These are phyloP conservation scores for Sugiyamaella neomexicana DNA, from an alignment of 1,139 yeast species.

Conservation along the genomic window DNA sequence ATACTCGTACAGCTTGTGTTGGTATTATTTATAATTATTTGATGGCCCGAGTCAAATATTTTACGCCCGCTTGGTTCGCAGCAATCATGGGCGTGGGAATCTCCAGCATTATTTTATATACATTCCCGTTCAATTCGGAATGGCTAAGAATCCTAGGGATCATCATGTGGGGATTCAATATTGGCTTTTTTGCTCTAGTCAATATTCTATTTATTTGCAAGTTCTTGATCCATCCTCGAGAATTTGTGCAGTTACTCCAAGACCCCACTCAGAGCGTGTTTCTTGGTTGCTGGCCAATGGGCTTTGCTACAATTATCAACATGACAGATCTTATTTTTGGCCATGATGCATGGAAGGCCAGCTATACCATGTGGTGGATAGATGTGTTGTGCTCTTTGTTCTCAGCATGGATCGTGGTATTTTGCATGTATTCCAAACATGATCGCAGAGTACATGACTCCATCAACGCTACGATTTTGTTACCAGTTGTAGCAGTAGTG, in stretches of 20 bases:
- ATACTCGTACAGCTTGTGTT: neutral
- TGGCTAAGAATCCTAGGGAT: constrained; percentile 63
- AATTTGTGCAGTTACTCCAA: constrained; percentile 43
- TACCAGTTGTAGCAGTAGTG: constrained; percentile 75
- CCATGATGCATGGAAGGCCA: constrained; percentile 34
- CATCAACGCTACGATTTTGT: constrained; percentile 49
- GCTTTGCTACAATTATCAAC: constrained; percentile 62
- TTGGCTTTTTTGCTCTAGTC: constrained; percentile 49
- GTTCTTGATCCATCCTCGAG: constrained; percentile 42
- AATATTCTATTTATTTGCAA: constrained; percentile 45
- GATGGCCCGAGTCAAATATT: neutral
- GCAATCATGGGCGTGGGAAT: constrained; percentile 87
- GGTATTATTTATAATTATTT: neutral
- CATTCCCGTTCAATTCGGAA: constrained; percentile 61
- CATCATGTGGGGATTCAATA: constrained; percentile 56
- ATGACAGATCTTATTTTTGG: constrained; percentile 46
- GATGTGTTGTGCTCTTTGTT: constrained; percentile 53
- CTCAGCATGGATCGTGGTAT: constrained; percentile 58
- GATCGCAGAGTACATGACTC: constrained; percentile 38
- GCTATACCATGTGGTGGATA: constrained; percentile 70
- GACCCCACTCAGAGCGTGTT: constrained; percentile 57
- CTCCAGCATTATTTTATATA: constrained; percentile 56
- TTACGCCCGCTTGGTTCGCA: constrained; percentile 52
- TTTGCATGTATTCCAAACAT: constrained; percentile 46
- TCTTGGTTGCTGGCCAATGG: constrained; percentile 82